Base-by-base conservation (phyloP, 2,329 filamentous ascomycete species). In the Orbilia quercus region DNA sequence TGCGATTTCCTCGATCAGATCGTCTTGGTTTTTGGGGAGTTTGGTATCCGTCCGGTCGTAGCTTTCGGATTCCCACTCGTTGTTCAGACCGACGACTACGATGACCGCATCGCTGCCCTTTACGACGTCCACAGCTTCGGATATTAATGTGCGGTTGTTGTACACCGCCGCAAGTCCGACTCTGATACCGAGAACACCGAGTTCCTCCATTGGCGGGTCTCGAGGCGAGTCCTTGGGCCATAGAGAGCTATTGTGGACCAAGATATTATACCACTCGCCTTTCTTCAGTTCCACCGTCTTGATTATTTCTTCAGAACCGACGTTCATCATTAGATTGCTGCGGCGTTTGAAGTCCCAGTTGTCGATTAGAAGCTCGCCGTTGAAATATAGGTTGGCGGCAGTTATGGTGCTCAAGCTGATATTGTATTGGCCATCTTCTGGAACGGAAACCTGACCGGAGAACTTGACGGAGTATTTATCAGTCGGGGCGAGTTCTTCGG, bases 31-130 rank as follows among this genome's bases (percentile, higher is more conserved):
- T 81, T 25, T 81, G 81, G 36, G 87, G 86, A 89, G 81, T 74
- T 87, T 85, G 85, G 88, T 86, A 63, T 82, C 85, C 64, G 83
- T 81, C 50, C 89, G 84, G 78, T 91, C 89, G 71, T 90, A 90
- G 1, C 89, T 89, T 79, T 91, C 89, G 1, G 88, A 90, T 78
- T 91, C 89, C 89, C 89, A 91, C 79, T 91, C 89, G 4, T 86
- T 86, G 78, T 91, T 89, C 0, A 91, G 82, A 0, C 89, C 89
- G 7, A 90, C 85, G 53, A 91, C 84, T 1, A 91, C 84, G 5
- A 91, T 82, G 1, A 89, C 89, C 12, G 60, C 86, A 77, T 91
- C 89, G 0, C 88, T 86, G 1, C 83, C 82, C 73, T 82, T 85
- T 7, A 89, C 89, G 1, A 84, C 82, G 18, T 86, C 83, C 2